These are phyloP conservation scores for Kalmanozyma brasiliensis DNA, from an alignment of 1,284 basidiomycete species.

Conservation along the genomic window DNA sequence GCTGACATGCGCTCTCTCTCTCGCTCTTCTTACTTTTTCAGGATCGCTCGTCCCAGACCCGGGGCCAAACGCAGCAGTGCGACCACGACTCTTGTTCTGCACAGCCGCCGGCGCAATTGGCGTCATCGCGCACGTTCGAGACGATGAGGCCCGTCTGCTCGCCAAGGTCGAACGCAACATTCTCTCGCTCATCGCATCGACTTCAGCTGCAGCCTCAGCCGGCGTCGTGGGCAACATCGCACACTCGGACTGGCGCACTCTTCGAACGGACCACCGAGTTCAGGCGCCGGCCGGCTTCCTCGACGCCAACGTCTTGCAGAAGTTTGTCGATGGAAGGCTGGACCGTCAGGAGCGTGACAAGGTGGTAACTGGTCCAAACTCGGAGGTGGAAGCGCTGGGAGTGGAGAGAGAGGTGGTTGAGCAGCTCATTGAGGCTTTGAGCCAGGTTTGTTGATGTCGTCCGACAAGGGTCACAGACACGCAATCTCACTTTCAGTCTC, in stretches of 20 bases:
- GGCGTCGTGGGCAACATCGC: constrained; percentile 42
- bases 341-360: constrained; percentile 18
- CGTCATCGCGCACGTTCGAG: constrained; percentile 40
- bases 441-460: constrained; percentile 22
- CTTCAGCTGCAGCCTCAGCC: constrained; percentile 7
- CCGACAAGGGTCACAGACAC: background rate
- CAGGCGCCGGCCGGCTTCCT: constrained; percentile 49
- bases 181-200: constrained; percentile 21
- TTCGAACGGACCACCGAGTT: constrained; percentile 64
- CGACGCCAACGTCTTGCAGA: constrained; percentile 57
- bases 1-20: constrained; percentile 1
- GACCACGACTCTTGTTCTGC: constrained; percentile 47
- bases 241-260: constrained; percentile 57
- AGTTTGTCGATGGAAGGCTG: constrained; percentile 37
- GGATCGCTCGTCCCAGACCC: constrained; percentile 26
- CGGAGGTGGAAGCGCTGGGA: constrained; percentile 17
- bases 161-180: constrained; percentile 56
- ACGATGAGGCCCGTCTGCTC: constrained; percentile 24
- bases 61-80: constrained; percentile 11
- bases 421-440: constrained; percentile 28
- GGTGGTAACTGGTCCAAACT: constrained; percentile 22
- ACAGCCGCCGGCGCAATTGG: constrained; percentile 62
- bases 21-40: background rate
- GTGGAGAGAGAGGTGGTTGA: constrained; percentile 29
- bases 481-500: constrained; percentile 1